Conservation (phyloP, 164 flowering plant species). For the Macadamia integrifolia region DNA sequence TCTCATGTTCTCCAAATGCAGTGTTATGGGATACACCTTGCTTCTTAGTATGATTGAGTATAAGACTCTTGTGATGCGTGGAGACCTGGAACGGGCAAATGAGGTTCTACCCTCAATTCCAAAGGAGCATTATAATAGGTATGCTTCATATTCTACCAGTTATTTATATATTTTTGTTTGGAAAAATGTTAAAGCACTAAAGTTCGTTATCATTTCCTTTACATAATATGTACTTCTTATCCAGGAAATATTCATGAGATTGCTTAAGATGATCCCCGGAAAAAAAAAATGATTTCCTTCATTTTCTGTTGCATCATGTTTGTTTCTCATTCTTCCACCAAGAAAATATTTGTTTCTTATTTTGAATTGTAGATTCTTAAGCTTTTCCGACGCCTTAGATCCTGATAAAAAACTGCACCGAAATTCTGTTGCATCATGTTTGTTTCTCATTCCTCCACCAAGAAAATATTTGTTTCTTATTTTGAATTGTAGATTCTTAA, state of each 20-base stretch:
- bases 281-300: not conserved
- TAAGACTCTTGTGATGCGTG: constrained; percentile 99
- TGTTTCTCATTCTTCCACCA: too few relatives aligned
- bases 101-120: constrained; percentile 85
- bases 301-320: not conserved
- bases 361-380: not conserved
- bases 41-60: constrained; percentile 96
- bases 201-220: not conserved
- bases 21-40: constrained; percentile 89
- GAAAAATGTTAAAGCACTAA: not conserved
- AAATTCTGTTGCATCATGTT: not conserved
- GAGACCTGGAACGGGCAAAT: constrained; percentile 80
- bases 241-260: too few relatives aligned
- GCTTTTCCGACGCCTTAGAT: not conserved
- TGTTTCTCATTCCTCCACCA: too few relatives aligned
- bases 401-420: not conserved
- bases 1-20: constrained; percentile 24
- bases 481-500: not conserved
- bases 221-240: too few relatives aligned
- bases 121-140: constrained; percentile 94
- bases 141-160: constrained; percentile 1
- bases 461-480: not conserved
- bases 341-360: not conserved
- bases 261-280: not conserved
- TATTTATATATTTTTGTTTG: too few relatives aligned